Evolutionary conservation across 2,329 filamentous ascomycete species (phyloP).

Genomic region (Byssochlamys sp.): DNA sequence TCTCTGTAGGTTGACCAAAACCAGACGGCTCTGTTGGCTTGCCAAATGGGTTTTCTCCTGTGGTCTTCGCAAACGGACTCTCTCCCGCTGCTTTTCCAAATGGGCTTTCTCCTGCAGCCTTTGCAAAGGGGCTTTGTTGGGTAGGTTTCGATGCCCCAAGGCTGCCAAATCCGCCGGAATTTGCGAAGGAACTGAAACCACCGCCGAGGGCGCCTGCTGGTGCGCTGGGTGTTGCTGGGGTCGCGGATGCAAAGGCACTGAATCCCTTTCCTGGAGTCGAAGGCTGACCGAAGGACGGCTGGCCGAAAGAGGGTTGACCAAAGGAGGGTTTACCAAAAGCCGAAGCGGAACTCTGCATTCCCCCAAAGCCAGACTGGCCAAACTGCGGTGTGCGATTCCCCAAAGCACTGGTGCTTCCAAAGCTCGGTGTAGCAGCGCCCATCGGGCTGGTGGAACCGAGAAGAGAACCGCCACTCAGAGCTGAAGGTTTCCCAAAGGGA

Average conservation of each 20-base stretch:
- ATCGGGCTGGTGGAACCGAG: slow-evolving; percentile 27
- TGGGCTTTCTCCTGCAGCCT: slow-evolving; percentile 14
- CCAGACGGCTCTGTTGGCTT: slow-evolving; percentile 19
- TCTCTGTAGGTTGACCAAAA: slow-evolving; percentile 20
- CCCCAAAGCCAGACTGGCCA: slow-evolving; percentile 24
- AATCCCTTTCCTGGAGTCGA: slow-evolving; percentile 6
- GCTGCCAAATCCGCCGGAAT: slow-evolving; percentile 14
- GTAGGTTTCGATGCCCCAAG: slow-evolving; percentile 16
- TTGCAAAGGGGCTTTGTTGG: slow-evolving; percentile 18
- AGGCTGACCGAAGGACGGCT: slow-evolving; percentile 11
- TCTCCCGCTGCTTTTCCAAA: slow-evolving; percentile 18
- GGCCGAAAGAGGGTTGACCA: slow-evolving; percentile 19
- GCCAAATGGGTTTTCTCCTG: slow-evolving; percentile 18
- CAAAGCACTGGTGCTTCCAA: slow-evolving; percentile 27
- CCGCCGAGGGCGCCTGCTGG: slow-evolving; percentile 11
- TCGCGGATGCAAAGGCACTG: slow-evolving; percentile 5
- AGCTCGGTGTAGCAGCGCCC: slow-evolving; percentile 14
- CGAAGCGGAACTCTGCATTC: slow-evolving; percentile 8
- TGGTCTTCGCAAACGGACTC: slow-evolving; percentile 19
- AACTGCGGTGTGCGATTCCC: slow-evolving; percentile 22
- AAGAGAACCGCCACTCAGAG: slow-evolving; percentile 16
- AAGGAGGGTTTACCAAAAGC: slow-evolving; percentile 20
- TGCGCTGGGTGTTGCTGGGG: slow-evolving; percentile 2
- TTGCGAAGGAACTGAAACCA: slow-evolving; percentile 28
- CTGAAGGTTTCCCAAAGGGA: slow-evolving; percentile 19